Conservation (phyloP, 306 rosid species). For the Fragaria nilgerrensis region DNA sequence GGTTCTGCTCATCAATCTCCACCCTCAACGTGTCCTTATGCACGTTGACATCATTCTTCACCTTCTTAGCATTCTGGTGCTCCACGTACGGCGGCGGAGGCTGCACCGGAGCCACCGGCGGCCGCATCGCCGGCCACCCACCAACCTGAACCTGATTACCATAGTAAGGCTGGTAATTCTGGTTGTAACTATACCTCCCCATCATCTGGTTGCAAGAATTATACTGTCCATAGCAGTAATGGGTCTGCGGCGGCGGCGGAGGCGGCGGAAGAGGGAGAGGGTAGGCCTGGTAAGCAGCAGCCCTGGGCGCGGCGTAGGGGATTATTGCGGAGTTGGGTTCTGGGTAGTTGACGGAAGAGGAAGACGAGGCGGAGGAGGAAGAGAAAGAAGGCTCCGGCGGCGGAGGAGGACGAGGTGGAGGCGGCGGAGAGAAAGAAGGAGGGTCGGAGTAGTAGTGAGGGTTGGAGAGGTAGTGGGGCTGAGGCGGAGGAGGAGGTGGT, state of each 20-base stretch:
- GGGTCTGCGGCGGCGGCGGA: slow-evolving; percentile 33
- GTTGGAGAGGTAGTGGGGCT: slow-evolving; percentile 20
- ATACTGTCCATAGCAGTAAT: slow-evolving; percentile 47
- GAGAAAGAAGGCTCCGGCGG: not conserved
- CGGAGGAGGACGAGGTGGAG: slow-evolving; percentile 5
- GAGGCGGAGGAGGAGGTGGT: slow-evolving; percentile 28
- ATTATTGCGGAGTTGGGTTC: slow-evolving; percentile 10
- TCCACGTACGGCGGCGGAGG: slow-evolving; percentile 64
- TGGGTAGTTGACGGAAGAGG: slow-evolving; percentile 3
- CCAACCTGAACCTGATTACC: slow-evolving; percentile 50
- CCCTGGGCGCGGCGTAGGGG: slow-evolving; percentile 18
- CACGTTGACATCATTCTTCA: slow-evolving; percentile 70
- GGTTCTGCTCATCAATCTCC: slow-evolving; percentile 53
- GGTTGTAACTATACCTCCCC: slow-evolving; percentile 25
- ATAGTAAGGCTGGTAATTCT: slow-evolving; percentile 43
- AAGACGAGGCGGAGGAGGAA: not conserved
- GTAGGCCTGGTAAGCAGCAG: slow-evolving; percentile 12
- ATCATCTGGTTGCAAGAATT: slow-evolving; percentile 34
- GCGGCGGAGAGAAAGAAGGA: slow-evolving; percentile 11
- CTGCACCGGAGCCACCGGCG: slow-evolving; percentile 24
- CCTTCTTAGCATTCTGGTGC: slow-evolving; percentile 79
- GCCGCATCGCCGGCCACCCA: slow-evolving; percentile 47
- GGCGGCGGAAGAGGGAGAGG: slow-evolving; percentile 23
- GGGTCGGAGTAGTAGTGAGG: slow-evolving; percentile 22
- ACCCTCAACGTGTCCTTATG: slow-evolving; percentile 66